Evolutionary conservation across 495 filamentous ascomycete species (phyloP).

Genomic region (Apodospora peruviana): DNA sequence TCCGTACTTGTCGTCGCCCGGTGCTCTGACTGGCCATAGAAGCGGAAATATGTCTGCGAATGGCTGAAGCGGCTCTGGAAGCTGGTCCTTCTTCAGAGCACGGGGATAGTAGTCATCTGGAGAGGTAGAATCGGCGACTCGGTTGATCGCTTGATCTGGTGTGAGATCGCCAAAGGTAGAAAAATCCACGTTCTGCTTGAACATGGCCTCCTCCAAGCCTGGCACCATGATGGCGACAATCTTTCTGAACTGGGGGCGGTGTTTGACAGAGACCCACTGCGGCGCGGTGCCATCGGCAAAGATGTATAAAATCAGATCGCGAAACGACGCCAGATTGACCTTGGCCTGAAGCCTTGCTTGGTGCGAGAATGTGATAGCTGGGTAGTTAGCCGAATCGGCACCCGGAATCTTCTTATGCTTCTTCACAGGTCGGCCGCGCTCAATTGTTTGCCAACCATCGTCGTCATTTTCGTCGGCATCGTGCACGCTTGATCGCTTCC

Average conservation of each 20-base stretch:
- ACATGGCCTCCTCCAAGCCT: slow-evolving; percentile 84
- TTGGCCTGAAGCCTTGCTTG: slow-evolving; percentile 62
- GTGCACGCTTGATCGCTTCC: slow-evolving; percentile 38
- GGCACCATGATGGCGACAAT: slow-evolving; percentile 93
- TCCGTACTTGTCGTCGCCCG: slow-evolving; percentile 73
- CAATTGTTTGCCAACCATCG: slow-evolving; percentile 47
- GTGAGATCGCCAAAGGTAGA: slow-evolving; percentile 31
- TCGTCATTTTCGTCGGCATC: slow-evolving; percentile 33
- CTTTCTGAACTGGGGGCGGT: slow-evolving; percentile 71
- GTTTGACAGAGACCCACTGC: slow-evolving; percentile 77
- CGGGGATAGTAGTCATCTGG: slow-evolving; percentile 70
- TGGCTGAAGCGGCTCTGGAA: slow-evolving; percentile 60
- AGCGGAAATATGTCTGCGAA: slow-evolving; percentile 80
- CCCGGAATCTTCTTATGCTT: slow-evolving; percentile 56
- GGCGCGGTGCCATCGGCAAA: slow-evolving; percentile 78
- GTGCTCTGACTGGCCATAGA: slow-evolving; percentile 82
- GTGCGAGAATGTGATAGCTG: slow-evolving; percentile 62
- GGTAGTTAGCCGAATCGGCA: slow-evolving; percentile 57
- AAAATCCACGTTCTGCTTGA: slow-evolving; percentile 61
- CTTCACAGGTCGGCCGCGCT: slow-evolving; percentile 41
- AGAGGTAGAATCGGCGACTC: slow-evolving; percentile 27
- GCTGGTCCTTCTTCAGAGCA: slow-evolving; percentile 49
- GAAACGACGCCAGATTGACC: slow-evolving; percentile 73
- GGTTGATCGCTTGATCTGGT: slow-evolving; percentile 25
- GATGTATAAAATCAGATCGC: slow-evolving; percentile 79